Evolutionary conservation across 495 filamentous ascomycete species (phyloP).

Genomic region (Pyrenula massariospora): DNA sequence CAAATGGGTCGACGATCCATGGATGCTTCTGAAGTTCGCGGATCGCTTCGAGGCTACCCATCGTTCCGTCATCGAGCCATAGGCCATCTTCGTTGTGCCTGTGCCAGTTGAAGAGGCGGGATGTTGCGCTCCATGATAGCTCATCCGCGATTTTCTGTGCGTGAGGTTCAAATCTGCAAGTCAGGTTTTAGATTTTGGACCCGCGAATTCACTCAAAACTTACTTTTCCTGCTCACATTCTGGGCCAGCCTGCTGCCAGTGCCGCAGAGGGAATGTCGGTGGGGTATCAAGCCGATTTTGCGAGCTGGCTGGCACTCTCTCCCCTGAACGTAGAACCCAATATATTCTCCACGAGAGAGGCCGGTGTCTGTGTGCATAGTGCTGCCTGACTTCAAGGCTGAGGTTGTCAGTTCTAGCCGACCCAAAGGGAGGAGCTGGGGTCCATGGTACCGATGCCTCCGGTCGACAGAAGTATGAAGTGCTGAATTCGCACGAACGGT

Average conservation of each 20-base stretch:
- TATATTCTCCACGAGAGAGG: conserved; percentile 7
- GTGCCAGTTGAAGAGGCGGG: conserved; percentile 13
- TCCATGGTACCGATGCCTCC: too few species aligned
- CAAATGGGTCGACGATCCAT: too few species aligned
- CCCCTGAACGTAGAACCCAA: conserved; percentile 4
- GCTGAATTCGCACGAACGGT: too few species aligned
- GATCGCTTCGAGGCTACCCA: conserved; percentile 5
- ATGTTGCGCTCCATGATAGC: conserved; percentile 7
- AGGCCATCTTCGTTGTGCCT: conserved; percentile 11
- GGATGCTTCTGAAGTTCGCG: conserved; percentile 7
- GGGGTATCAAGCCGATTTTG: not conserved
- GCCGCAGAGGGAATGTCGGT: not conserved
- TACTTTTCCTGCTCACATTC: too few species aligned
- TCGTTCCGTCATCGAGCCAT: conserved; percentile 12
- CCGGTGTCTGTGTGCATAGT: too few species aligned
- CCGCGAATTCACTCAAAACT: not conserved
- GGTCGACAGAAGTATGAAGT: too few species aligned
- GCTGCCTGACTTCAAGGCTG: too few species aligned
- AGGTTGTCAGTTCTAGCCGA: too few species aligned
- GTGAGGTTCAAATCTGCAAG: not conserved
- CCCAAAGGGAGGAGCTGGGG: too few species aligned
- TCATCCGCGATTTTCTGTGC: conserved; percentile 6
- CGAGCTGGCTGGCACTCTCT: conserved; percentile 5
- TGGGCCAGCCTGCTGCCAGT: not conserved
- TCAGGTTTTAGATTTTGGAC: not conserved